Evolutionary conservation across 768 basidiomycete species (phyloP), one percentile per base, ranked within the genome.

Genomic region (Royoungia palumana): DNA sequence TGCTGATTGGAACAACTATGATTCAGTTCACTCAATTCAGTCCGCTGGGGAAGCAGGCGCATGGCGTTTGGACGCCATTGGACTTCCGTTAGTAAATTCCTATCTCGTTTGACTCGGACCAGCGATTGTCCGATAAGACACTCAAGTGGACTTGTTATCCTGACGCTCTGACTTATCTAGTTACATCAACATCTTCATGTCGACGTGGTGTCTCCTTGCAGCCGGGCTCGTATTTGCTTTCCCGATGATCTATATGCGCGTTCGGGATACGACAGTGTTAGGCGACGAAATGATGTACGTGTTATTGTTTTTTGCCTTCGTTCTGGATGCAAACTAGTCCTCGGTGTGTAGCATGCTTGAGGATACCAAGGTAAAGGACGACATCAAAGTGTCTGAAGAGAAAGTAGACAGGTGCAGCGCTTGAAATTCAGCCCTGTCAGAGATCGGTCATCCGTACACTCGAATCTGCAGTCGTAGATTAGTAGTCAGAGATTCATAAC

Each of bases 141-240:
- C 3, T 7, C 6, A 2, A 14, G 3, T 6, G 11, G 2, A 32
- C 7, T 7, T 14, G 5, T 17, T 13, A 22, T 32, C n/a, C n/a
- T n/a, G n/a, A n/a, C n/a, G n/a, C n/a, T n/a, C n/a, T n/a, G n/a
- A n/a, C 14, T 32, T 14, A 1, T 41, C 43, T 49, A 70, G 68
- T 11, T 87, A 75, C 64, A 83, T 86, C 81, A 83, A 79, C 57
- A 75, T 89, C 22, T 86, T 88, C 58, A 54, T 82, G 44, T 84
- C 83, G 12, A 87, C 86, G 2, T 88, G 86, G 86, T 72, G 70
- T 13, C 72, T 88, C 12, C 77, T 87, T 30, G 77, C 76, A 36
- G 79, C 71, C 0, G 85, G 85, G 2, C 75, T 86, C 16, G 46
- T 85, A 38, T 82, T 80, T 46, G 76, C 81, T 12, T 66, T 87